Evolutionary conservation across 192 early-diverging fungal genomes (phyloP).

Genomic region (Umbelopsis isabellina): DNA sequence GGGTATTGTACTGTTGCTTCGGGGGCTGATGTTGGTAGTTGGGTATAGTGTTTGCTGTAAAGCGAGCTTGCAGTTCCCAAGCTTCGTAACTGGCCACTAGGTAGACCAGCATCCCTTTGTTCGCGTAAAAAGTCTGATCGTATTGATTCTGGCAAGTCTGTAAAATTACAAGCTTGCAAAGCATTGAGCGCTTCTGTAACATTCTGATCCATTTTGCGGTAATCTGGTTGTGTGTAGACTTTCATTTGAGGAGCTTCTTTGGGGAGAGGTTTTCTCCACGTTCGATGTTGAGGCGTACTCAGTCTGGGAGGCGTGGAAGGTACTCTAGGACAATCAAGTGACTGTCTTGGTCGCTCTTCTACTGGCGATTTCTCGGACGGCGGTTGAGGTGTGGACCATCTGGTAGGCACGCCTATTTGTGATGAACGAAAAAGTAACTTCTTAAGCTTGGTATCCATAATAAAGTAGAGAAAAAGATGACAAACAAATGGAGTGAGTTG

Average conservation of each 20-base stretch:
- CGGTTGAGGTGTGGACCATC: constrained; percentile 9
- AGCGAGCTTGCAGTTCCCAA: constrained; percentile 1
- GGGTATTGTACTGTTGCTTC: background rate
- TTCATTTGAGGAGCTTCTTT: constrained; percentile 3
- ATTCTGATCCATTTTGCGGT: constrained; percentile 8
- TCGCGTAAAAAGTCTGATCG: background rate
- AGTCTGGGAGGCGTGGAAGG: background rate
- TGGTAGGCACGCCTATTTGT: background rate
- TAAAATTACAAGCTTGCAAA: background rate
- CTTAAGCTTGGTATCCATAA: constrained; percentile 9
- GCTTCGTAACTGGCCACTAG: background rate
- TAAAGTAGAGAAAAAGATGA: background rate
- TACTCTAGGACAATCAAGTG: constrained; percentile 10
- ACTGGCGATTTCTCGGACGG: background rate
- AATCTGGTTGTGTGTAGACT: background rate
- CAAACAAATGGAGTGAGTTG: background rate
- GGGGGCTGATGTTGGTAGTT: background rate
- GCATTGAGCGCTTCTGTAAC: background rate
- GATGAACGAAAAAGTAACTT: background rate
- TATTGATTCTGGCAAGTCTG: background rate
- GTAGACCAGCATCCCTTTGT: background rate
- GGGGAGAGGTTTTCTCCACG: constrained; percentile 7
- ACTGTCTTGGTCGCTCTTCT: background rate
- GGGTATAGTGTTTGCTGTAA: background rate
- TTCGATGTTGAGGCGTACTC: background rate